Conservation (phyloP, 805 yeast genomes). For the Pichia gijzeniarum region DNA sequence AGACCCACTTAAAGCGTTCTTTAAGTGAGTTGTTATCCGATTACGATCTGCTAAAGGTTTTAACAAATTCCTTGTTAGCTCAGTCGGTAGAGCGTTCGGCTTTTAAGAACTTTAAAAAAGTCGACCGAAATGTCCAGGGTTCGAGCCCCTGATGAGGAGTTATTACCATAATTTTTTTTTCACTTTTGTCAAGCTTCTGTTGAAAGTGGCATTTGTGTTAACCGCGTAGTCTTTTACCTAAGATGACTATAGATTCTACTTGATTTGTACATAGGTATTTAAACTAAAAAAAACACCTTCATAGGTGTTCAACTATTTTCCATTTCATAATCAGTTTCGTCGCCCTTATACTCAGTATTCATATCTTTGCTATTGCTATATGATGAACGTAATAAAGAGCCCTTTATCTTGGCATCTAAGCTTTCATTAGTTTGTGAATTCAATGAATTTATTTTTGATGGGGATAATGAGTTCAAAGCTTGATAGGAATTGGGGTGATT, state of each 20-base stretch:
- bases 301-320: not conserved
- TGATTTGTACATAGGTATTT: not conserved
- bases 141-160: conserved; percentile 57
- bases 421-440: not conserved
- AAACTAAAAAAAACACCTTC: not conserved
- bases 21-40: no score
- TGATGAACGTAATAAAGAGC: not conserved
- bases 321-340: conserved; percentile 5
- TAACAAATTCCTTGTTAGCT: conserved; percentile 36
- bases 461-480: not conserved
- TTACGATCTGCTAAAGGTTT: no score
- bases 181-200: no score
- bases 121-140: conserved; percentile 55
- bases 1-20: no score
- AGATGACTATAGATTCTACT: not conserved
- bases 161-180: no score
- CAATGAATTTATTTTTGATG: conserved; percentile 5
- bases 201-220: no score
- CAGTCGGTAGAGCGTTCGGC: conserved; percentile 70
- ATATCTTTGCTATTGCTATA: not conserved
- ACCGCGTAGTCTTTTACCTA: no score
- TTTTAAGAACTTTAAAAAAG: conserved; percentile 37
- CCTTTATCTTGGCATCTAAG: not conserved
- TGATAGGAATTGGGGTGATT: not conserved
- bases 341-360: not conserved